Base-by-base conservation (phyloP, 129 eudicot genomes). In the Pseudognaphalium luteoalbum region DNA sequence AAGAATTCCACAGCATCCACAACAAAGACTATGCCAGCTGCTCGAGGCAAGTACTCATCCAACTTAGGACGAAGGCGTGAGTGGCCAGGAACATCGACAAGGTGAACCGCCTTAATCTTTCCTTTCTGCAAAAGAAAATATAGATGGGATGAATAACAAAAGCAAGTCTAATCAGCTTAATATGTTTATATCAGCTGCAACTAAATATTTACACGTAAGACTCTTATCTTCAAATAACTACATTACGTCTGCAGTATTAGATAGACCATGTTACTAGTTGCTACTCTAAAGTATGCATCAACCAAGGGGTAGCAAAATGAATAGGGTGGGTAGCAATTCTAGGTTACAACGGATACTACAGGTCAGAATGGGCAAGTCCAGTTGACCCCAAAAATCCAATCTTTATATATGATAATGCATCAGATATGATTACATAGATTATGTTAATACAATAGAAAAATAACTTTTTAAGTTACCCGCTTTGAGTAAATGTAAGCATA, bases 81-180 rank as follows among this genome's bases (percentile, higher is more conserved):
- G 73, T 93, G 98, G 8, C 98, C 98, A 68, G 98, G 97, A 74
- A 93, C 92, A 78, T 93, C 98, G 81, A 93, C 93, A 21, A 90
- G 12, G 61, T 87, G 93, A 77, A 93, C 91, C 1, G 98, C 93
- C 81, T 88, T 91, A 54, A 73, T 80, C 80, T 86, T 93, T 35
- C 89, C 97, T 79, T 85, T 88, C 97, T 88, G 87, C 54, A 52
- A 68, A 66, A 57, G 20, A 3, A 52, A 41, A 61, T 25, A 14
- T 7, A 50, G 41, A 37, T 5, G 62, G 22, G 29, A 57, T 57
- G 37, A 34, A 47, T 47, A 47, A 47, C 5, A 47, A 44, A 44
- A 44, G 17, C 0, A 44, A 3, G 54, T 47, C 54, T 47, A 47
- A 47, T 47, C 54, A 47, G 54, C n/a, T 47, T 47, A 47, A 14